Evolutionary conservation across 1,284 basidiomycete species (phyloP).

Genomic region (Apiotrichum porosum): DNA sequence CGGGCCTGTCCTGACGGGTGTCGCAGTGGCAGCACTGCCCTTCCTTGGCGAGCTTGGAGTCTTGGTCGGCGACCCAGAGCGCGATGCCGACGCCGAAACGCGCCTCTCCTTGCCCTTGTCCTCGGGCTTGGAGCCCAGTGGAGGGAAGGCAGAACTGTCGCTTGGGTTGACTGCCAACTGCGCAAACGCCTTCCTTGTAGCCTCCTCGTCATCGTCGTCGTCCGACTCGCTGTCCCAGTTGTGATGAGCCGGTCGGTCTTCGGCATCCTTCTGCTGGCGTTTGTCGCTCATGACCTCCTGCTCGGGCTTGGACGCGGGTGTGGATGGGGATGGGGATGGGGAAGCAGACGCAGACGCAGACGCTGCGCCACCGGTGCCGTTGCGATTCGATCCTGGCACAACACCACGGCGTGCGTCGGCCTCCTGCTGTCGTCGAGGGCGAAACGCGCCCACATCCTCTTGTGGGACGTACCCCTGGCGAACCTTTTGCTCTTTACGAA

Average conservation of each 20-base stretch:
- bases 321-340: no score
- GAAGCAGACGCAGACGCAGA: background rate
- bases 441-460: slow-evolving; percentile 82
- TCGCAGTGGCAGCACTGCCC: no score
- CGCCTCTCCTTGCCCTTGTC: background rate
- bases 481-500: slow-evolving; percentile 84
- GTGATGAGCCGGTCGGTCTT: background rate
- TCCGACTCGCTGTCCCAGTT: slow-evolving; percentile 32
- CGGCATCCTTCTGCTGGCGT: slow-evolving; percentile 26
- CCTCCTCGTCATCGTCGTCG: slow-evolving; percentile 24
- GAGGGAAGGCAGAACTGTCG: slow-evolving; percentile 16
- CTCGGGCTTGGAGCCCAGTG: slow-evolving; percentile 8
- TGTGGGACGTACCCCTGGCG: slow-evolving; percentile 90
- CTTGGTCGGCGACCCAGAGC: background rate
- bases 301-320: slow-evolving; percentile 17
- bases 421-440: slow-evolving; percentile 66
- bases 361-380: no score
- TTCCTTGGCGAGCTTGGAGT: no score
- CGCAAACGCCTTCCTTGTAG: slow-evolving; percentile 25
- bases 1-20: no score
- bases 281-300: slow-evolving; percentile 69
- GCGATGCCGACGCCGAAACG: background rate
- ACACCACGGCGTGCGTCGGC: slow-evolving; percentile 53
- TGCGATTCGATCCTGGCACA: slow-evolving; percentile 32
- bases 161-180: slow-evolving; percentile 13